Evolutionary conservation across 345 rosid genomes (phyloP).

Genomic region (Cardamine occulta): DNA sequence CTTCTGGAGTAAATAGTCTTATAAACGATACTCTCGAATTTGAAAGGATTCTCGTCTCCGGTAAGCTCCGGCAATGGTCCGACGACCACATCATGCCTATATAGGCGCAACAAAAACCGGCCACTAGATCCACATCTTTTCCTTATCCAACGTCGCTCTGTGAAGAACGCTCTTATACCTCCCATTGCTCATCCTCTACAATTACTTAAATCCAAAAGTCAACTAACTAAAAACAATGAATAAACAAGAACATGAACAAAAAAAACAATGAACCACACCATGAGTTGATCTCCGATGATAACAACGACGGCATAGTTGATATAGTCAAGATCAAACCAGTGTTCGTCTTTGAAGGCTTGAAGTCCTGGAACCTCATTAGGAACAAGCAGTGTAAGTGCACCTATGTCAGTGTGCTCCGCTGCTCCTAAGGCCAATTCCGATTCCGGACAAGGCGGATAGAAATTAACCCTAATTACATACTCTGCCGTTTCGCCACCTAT

Average conservation of each 20-base stretch:
- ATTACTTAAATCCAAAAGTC: not conserved
- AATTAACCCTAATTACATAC: not conserved
- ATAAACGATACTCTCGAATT: not conserved
- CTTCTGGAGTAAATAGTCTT: not conserved
- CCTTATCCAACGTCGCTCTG: not conserved
- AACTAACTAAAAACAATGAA: not conserved
- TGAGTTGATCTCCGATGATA: not conserved
- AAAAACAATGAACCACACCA: not conserved
- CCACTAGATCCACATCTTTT: not conserved
- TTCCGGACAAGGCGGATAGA: not conserved
- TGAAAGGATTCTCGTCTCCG: not conserved
- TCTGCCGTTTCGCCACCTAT: not conserved
- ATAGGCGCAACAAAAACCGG: not conserved
- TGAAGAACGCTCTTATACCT: not conserved
- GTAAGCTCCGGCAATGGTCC: slow-evolving; percentile 2
- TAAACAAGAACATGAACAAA: not conserved
- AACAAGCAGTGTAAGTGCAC: not conserved
- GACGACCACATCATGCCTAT: not conserved
- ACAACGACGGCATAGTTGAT: not conserved
- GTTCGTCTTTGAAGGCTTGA: slow-evolving; percentile 1
- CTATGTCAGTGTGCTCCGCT: not conserved
- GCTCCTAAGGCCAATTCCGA: not conserved
- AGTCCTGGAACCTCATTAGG: slow-evolving; percentile 2
- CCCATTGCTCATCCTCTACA: not conserved
- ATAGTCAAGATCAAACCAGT: not conserved